These are phyloP conservation scores for Fusarium sp. DNA, from an alignment of 2,329 filamentous ascomycete genomes.

Conservation along the genomic window DNA sequence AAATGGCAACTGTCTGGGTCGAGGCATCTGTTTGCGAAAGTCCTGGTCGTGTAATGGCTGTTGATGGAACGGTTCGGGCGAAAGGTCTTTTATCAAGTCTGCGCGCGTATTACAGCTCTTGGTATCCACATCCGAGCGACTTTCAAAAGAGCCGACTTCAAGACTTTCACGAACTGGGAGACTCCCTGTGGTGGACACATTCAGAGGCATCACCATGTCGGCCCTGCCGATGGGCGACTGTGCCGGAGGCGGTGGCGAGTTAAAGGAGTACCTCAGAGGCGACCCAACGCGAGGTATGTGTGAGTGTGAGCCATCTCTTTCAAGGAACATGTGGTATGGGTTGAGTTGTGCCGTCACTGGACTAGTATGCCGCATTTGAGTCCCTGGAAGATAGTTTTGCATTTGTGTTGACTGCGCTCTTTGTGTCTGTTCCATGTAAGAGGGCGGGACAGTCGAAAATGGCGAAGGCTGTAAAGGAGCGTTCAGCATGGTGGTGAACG, in stretches of 20 bases:
- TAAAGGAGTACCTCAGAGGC: constrained; percentile 37
- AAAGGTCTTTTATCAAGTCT: constrained; percentile 1
- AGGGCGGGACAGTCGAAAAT: neutral
- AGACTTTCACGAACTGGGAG: neutral
- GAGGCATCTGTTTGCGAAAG: constrained; percentile 46
- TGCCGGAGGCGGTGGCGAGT: neutral
- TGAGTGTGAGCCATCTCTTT: constrained; percentile 4
- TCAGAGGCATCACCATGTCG: neutral
- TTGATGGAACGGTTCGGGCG: neutral
- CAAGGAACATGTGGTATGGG: constrained; percentile 37
- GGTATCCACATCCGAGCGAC: neutral
- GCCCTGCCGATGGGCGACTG: neutral
- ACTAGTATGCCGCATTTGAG: neutral
- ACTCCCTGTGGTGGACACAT: neutral
- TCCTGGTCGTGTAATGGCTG: neutral
- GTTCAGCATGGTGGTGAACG: constrained; percentile 29
- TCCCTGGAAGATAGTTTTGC: neutral
- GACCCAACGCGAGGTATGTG: constrained; percentile 43
- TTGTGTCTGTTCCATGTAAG: constrained; percentile 6
- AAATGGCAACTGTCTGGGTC: constrained; percentile 46
- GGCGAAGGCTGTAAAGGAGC: neutral
- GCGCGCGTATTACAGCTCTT: neutral
- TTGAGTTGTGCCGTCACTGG: constrained; percentile 27
- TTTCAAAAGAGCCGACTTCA: neutral
- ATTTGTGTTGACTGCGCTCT: constrained; percentile 20